Evolutionary conservation across 495 filamentous ascomycete species (phyloP).

Genomic region (Hamigera avellanea): DNA sequence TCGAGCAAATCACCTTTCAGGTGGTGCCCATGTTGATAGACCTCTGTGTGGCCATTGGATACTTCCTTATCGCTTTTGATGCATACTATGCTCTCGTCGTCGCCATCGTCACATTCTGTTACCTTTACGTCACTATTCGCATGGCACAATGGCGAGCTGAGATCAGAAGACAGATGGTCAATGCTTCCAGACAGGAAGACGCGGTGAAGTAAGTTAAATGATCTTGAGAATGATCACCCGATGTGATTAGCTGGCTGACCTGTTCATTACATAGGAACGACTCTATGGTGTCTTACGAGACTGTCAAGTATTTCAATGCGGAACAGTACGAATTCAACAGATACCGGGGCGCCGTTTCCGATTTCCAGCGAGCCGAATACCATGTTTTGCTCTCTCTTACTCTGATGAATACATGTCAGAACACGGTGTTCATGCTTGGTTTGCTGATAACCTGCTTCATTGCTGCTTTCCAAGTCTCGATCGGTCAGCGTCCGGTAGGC

Average conservation of each 20-base stretch:
- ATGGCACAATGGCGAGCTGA: constrained; percentile 91
- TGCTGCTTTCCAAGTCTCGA: constrained; percentile 78
- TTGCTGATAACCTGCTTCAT: constrained; percentile 76
- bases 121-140: constrained; percentile 88
- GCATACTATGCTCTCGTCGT: constrained; percentile 89
- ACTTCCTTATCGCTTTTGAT: constrained; percentile 71
- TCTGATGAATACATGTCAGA: constrained; percentile 88
- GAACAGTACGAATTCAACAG: constrained; percentile 87
- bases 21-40: constrained; percentile 92
- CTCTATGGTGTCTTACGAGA: constrained; percentile 95
- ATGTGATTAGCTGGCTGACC: constrained; percentile 27
- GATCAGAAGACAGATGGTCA: constrained; percentile 85
- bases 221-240: constrained; percentile 56
- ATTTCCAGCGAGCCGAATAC: constrained; percentile 80
- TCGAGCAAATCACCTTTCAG: constrained; percentile 91
- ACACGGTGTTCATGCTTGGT: constrained; percentile 85
- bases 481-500: constrained; percentile 56
- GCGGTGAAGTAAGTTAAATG: constrained; percentile 58
- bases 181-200: constrained; percentile 85
- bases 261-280: constrained; percentile 54
- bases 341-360: constrained; percentile 65
- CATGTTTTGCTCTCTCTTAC: constrained; percentile 79
- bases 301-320: constrained; percentile 98
- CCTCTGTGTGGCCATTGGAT: constrained; percentile 73
- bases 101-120: constrained; percentile 84